phyloP scores from a whole-genome alignment of 331 rosid genomes.

The Cydonia oblonga region DNA sequence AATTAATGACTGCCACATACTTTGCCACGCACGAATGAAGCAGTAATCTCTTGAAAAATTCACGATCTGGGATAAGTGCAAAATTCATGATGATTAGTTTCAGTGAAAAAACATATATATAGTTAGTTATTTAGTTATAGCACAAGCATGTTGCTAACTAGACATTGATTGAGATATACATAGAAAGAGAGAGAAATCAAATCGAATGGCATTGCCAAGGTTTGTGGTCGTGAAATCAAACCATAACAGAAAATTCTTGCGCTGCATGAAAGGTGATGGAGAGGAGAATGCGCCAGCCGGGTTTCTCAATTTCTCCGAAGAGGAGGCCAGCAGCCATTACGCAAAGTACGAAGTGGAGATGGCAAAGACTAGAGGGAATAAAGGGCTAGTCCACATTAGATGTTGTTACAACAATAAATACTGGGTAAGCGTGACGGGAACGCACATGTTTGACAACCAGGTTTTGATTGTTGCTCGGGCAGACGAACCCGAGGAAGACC shows the following conservation, averaged over 20 bases:
- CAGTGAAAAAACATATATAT: not conserved
- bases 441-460: not conserved
- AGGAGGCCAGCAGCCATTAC: not conserved
- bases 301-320: not conserved
- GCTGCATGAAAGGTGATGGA: not conserved
- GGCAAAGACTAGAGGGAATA: not conserved
- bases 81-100: not conserved
- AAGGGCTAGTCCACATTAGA: not conserved
- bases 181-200: not conserved
- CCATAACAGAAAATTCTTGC: not conserved
- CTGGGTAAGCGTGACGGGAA: not conserved
- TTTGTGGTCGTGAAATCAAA: conserved; percentile 1
- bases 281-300: not conserved
- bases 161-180: not conserved
- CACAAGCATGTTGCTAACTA: not conserved
- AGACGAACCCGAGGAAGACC: not conserved
- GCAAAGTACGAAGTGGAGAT: conserved; percentile 13
- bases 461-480: not conserved
- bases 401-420: conserved; percentile 15
- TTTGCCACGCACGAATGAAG: not conserved
- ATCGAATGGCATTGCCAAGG: conserved; percentile 1
- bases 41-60: not conserved
- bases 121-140: no score
- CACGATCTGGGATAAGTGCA: not conserved
- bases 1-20: not conserved